Evolutionary conservation across 495 filamentous ascomycete genomes (phyloP).

Genomic region (Lichenothelia convexa): DNA sequence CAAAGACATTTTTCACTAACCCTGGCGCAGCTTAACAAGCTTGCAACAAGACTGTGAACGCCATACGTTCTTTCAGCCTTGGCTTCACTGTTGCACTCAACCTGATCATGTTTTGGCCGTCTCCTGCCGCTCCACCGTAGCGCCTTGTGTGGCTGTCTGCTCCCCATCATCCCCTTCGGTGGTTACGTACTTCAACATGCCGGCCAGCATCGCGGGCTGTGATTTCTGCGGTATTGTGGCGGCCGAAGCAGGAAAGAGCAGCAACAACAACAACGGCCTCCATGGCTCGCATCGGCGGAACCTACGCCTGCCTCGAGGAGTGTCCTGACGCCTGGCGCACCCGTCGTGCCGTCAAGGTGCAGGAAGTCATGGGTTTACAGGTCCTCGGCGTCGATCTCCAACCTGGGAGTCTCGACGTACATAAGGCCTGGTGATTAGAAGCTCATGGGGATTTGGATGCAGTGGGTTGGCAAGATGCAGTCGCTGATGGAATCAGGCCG

Average conservation of each 20-base stretch:
- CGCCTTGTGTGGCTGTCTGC: no score
- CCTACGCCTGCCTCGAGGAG: constrained; percentile 1
- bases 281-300: constrained; percentile 1
- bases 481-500: constrained; percentile 1
- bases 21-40: no score
- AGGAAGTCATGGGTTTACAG: constrained; percentile 2
- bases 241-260: not conserved
- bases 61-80: no score
- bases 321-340: constrained; percentile 2
- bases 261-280: not conserved
- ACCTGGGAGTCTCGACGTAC: constrained; percentile 1
- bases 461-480: constrained; percentile 3
- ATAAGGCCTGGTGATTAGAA: constrained; percentile 1
- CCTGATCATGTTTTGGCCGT: no score
- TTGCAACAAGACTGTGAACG: no score
- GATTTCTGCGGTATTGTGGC: constrained; percentile 3
- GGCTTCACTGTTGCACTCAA: no score
- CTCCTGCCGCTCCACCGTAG: no score
- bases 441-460: constrained; percentile 1
- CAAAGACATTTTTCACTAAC: no score
- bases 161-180: no score
- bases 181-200: constrained; percentile 4
- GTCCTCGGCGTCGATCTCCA: constrained; percentile 1
- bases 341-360: not conserved
- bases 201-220: constrained; percentile 1